Percentiles rank a stretch among this genome's conserved stretches.
Evolutionary conservation across 2,329 filamentous ascomycete species (phyloP).

Genomic region (Alternaria triticina): DNA sequence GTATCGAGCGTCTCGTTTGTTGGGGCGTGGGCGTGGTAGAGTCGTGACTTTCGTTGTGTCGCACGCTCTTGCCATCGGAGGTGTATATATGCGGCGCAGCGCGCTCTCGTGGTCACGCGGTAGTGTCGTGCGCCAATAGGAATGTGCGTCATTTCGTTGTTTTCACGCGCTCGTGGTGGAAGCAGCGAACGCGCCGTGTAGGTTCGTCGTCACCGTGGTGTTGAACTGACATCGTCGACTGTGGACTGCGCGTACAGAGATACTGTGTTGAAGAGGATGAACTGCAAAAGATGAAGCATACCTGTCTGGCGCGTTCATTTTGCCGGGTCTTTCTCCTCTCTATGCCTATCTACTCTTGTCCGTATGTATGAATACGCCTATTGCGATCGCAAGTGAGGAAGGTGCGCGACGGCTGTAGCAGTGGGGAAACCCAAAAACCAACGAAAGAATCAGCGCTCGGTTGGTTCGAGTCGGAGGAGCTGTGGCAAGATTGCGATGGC

Average conservation of each 20-base stretch:
- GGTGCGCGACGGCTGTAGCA: neutral
- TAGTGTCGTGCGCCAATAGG: neutral
- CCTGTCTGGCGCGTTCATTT: constrained; percentile 50
- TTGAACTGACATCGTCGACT: neutral
- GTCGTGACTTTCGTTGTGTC: neutral
- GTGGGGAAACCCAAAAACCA: neutral
- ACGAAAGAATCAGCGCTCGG: neutral
- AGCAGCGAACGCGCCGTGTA: constrained; percentile 5
- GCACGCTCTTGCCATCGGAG: neutral
- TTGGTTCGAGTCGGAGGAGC: neutral
- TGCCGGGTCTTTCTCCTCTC: constrained; percentile 16
- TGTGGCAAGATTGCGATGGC: neutral
- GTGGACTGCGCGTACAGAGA: constrained; percentile 9
- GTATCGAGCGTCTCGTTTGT: neutral
- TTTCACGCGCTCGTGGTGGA: constrained; percentile 7
- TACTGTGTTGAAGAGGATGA: neutral
- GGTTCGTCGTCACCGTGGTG: neutral
- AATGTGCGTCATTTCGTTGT: neutral
- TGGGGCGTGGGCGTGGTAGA: neutral
- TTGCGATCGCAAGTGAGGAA: constrained; percentile 1
- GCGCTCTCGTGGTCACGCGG: neutral
- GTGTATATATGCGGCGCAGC: neutral
- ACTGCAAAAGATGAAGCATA: constrained; percentile 21
- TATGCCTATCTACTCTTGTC: constrained; percentile 5
- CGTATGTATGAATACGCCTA: neutral